Evolutionary conservation across 2,329 filamentous ascomycete genomes (phyloP), one percentile per base, ranked within the genome.

Genomic region (Drechslerella dactyloides): DNA sequence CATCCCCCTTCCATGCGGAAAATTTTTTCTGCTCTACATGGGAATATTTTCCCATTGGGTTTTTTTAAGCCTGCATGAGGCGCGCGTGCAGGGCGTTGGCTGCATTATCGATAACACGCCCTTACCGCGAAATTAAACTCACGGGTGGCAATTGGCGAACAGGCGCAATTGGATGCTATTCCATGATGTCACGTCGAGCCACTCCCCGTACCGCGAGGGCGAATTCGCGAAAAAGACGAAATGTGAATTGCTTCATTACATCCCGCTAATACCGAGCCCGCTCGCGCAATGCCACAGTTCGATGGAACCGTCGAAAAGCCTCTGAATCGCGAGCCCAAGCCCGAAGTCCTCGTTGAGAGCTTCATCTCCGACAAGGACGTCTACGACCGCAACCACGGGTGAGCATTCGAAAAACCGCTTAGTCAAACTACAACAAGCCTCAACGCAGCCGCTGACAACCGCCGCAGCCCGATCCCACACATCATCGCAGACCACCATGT

Each of bases 301-400:
- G 79, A 81, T 57, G 81, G 82, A 57, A 78, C 79, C 11, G 81
- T 81, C 59, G 78, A 82, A 62, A 74, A 83, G 55, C 82, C 82
- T 54, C 78, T 84, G 50, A 84, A 84, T 73, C 79, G 82, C 56
- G 82, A 84, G 75, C 82, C 82, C 2, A 78, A 80, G 30, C 70
- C 82, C 13, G 75, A 80, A 59, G 78, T 81, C 44, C 77, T 84
- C 35, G 78, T 84, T 23, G 78, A 80, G 30, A 84, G 81, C 54
- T 86, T 85, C 77, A 80, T 87, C 51, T 83, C 83, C 19, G 79
- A 74, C 56, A 75, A 78, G 37, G 80, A 80, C 30, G 82, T 81
- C 30, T 87, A 86, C 75, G 84, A 87, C 76, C 82, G 85, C 30
- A 87, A 86, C 66, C 85, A 86, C 76, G 83, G 83, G 76, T 76